Conservation (phyloP, 1,139 yeast species). For the Scheffersomyces segobiensis region DNA sequence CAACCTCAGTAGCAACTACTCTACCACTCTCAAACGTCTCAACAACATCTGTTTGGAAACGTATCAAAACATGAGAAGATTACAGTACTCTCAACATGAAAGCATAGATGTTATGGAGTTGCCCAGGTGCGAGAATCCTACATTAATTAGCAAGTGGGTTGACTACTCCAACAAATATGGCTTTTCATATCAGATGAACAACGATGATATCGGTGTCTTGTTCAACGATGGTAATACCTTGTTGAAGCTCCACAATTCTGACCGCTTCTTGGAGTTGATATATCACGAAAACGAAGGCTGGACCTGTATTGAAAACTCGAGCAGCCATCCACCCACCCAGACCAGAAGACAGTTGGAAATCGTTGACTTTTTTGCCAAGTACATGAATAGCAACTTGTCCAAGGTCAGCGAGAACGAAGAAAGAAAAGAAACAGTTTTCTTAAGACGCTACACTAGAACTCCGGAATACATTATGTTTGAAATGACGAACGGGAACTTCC, state of each 20-base stretch:
- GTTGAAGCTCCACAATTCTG: slow-evolving; percentile 64
- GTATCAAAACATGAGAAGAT: slow-evolving; percentile 42
- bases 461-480: slow-evolving; percentile 87
- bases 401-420: slow-evolving; percentile 66
- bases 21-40: slow-evolving; percentile 40
- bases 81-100: slow-evolving; percentile 36
- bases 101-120: slow-evolving; percentile 37
- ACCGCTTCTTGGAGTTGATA: slow-evolving; percentile 61
- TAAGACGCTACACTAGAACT: slow-evolving; percentile 80
- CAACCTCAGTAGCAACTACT: slow-evolving; percentile 43
- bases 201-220: slow-evolving; percentile 89
- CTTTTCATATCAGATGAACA: slow-evolving; percentile 86
- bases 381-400: slow-evolving; percentile 79
- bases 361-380: slow-evolving; percentile 79
- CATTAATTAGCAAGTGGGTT: slow-evolving; percentile 93
- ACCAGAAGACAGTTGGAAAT: slow-evolving; percentile 74
- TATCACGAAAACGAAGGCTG: slow-evolving; percentile 68
- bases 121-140: slow-evolving; percentile 59
- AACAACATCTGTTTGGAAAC: slow-evolving; percentile 43
- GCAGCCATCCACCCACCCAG: slow-evolving; percentile 57
- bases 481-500: slow-evolving; percentile 88
- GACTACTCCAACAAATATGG: slow-evolving; percentile 97
- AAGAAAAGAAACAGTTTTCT: slow-evolving; percentile 64
- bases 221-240: slow-evolving; percentile 84
- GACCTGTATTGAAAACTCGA: slow-evolving; percentile 66